phyloP scores from a whole-genome alignment of 192 early-diverging fungal genomes.

The Coemansia guatemalensis region DNA sequence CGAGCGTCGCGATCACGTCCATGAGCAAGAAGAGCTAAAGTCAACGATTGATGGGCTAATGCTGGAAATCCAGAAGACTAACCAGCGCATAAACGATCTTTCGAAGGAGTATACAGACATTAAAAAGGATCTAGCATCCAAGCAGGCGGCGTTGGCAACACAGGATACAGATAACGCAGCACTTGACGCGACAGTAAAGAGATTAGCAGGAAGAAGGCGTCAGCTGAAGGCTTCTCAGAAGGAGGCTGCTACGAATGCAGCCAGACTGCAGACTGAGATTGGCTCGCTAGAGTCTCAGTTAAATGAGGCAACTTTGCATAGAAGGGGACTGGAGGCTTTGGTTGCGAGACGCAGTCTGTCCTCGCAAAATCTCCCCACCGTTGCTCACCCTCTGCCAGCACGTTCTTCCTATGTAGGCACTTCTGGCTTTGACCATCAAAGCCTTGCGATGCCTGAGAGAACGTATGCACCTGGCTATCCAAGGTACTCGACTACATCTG shows the following conservation, averaged over 20 bases:
- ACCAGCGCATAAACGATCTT: conserved; percentile 12
- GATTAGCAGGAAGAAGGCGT: conserved; percentile 8
- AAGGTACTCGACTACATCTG: background rate
- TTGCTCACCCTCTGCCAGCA: background rate
- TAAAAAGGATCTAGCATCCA: conserved; percentile 11
- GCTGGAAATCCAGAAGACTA: conserved; percentile 23
- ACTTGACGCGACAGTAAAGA: conserved; percentile 23
- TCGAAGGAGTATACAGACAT: conserved; percentile 18
- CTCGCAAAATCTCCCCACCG: background rate
- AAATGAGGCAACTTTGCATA: conserved; percentile 6
- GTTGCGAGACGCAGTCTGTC: background rate
- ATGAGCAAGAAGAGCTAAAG: conserved; percentile 26
- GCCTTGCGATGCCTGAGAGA: background rate
- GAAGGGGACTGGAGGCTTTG: conserved; percentile 1
- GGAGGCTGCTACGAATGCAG: conserved; percentile 7
- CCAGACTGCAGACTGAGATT: conserved; percentile 24
- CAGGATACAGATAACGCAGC: conserved; percentile 34
- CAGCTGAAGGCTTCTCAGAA: conserved; percentile 19
- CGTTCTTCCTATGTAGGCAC: background rate
- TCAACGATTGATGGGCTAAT: conserved; percentile 22
- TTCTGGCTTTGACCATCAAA: background rate
- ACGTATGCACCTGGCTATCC: background rate
- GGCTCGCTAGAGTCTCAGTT: conserved; percentile 22
- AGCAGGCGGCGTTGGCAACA: conserved; percentile 14
- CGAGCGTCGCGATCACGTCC: conserved; percentile 31